A percentile compares a stretch with the other conserved stretches of the same genome.
Evolutionary conservation across 331 rosid genomes (phyloP).

Genomic region (Ulmus americana): DNA sequence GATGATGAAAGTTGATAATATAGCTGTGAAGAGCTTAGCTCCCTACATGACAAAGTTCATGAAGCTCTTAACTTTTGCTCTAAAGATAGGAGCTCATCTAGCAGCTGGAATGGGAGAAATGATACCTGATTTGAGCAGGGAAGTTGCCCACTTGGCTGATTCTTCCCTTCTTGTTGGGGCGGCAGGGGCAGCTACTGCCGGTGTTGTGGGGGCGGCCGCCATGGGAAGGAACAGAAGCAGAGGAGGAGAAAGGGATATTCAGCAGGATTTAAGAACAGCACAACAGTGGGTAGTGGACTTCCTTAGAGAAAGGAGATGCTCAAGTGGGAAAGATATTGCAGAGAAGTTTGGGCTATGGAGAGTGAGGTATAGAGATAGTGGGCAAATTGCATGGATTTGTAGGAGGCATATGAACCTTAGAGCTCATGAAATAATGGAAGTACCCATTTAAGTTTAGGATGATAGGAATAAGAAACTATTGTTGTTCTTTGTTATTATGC

Average conservation of each 20-base stretch:
- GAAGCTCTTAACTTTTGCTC: constrained; percentile 76
- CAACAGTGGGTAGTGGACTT: constrained; percentile 94
- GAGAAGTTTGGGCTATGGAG: constrained; percentile 91
- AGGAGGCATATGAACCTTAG: constrained; percentile 73
- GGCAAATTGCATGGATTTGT: constrained; percentile 87
- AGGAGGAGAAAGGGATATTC: constrained; percentile 50
- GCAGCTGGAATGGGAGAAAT: constrained; percentile 91
- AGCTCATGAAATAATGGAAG: constrained; percentile 78
- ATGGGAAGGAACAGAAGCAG: constrained; percentile 40
- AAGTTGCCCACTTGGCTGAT: constrained; percentile 76
- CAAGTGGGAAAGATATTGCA: constrained; percentile 81
- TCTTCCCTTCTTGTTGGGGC: constrained; percentile 54
- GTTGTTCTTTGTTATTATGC: neutral
- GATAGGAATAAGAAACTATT: neutral
- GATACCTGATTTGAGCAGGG: constrained; percentile 92
- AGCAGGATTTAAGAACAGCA: constrained; percentile 62
- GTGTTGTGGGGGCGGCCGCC: constrained; percentile 56
- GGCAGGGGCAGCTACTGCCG: constrained; percentile 62
- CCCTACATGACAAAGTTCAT: constrained; percentile 85
- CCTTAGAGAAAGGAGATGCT: constrained; percentile 72
- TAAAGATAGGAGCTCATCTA: constrained; percentile 88
- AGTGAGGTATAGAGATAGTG: constrained; percentile 75
- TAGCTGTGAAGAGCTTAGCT: constrained; percentile 64
- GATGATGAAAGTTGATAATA: constrained; percentile 81
- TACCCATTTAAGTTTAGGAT: constrained; percentile 51